Conservation (phyloP, 495 filamentous ascomycete species). For the Penicillium egyptiacum region DNA sequence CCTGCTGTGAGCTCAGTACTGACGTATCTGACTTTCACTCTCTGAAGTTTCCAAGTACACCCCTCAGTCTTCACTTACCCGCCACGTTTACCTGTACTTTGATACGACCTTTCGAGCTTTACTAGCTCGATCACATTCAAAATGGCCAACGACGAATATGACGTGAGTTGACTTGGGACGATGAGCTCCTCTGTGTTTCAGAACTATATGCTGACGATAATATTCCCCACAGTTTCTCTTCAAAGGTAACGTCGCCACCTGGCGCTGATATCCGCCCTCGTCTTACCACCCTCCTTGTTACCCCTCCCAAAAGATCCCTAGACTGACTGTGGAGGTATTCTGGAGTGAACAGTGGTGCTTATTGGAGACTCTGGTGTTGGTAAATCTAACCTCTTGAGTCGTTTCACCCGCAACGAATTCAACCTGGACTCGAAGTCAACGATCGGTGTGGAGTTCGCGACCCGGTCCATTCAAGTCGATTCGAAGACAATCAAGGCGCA, state of each 20-base stretch:
- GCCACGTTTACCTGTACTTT: conserved; percentile 26
- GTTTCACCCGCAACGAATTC: conserved; percentile 99
- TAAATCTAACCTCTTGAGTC: conserved; percentile 99
- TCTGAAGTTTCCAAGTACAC: neutral
- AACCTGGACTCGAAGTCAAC: conserved; percentile 99
- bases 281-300: conserved; percentile 4
- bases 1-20: neutral
- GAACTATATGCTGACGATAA: conserved; percentile 17
- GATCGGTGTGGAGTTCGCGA: conserved; percentile 99
- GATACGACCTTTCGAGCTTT: conserved; percentile 17
- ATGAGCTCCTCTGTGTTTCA: neutral
- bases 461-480: conserved; percentile 97
- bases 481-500: conserved; percentile 99
- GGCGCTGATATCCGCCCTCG: conserved; percentile 22
- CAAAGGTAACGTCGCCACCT: conserved; percentile 72
- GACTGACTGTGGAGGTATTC: conserved; percentile 25
- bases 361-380: conserved; percentile 99
- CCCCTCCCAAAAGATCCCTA: neutral
- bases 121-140: conserved; percentile 18
- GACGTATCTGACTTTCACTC: neutral
- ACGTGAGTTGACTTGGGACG: conserved; percentile 64
- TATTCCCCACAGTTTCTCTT: conserved; percentile 80
- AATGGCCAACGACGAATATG: conserved; percentile 99
- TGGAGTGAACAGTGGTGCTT: conserved; percentile 71
- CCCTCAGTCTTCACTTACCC: conserved; percentile 15